Base-by-base conservation (phyloP, 148 eudicot genomes). In the Amaranthus cruentus region DNA sequence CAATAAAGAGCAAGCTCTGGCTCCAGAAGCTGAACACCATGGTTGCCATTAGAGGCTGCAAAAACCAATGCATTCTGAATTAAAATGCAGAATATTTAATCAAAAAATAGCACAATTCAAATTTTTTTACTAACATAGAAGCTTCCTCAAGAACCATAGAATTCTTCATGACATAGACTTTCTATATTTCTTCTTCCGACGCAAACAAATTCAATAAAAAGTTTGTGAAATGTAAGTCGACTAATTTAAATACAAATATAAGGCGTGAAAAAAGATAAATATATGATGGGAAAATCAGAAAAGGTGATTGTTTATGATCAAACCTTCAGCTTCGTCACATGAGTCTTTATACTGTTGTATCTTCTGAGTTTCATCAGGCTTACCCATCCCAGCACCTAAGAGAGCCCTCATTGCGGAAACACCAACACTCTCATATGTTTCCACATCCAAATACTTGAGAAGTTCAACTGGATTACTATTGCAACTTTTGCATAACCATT, bases 391-490 rank as follows among this genome's bases (percentile, higher is more conserved):
- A 76, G 78, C 88, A 72, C 80, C 84, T 70, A 92, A 76, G 57
- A 95, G 90, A 67, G 94, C 87, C 62, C 55, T 77, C 92, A 92
- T 85, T 51, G 89, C 96, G 50, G 87, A 88, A 76, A 87, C 90
- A 53, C 96, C 97, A 80, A 95, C 89, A 6, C 78, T 57, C 83
- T 95, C 99, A 75, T 92, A 95, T 66, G 99, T 95, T 84, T 95
- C 99, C 38, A 95, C 99, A 82, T 95, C 99, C 73, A 95, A 91
- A 79, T 81, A 95, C 78, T 88, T 95, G 73, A 95, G 96, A 74
- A 95, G 94, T 82, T 83, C 87, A 56, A 90, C 75, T 61, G 90
- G 88, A 70, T 90, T 81, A 76, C 85, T 88, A 54, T 88, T 87
- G 85, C 99, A 92, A 71, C 87, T 85, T 80, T 92, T 92, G 71